These are phyloP conservation scores for Clarireedia sp. DNA, from an alignment of 2,329 filamentous ascomycete genomes.

Conservation along the genomic window DNA sequence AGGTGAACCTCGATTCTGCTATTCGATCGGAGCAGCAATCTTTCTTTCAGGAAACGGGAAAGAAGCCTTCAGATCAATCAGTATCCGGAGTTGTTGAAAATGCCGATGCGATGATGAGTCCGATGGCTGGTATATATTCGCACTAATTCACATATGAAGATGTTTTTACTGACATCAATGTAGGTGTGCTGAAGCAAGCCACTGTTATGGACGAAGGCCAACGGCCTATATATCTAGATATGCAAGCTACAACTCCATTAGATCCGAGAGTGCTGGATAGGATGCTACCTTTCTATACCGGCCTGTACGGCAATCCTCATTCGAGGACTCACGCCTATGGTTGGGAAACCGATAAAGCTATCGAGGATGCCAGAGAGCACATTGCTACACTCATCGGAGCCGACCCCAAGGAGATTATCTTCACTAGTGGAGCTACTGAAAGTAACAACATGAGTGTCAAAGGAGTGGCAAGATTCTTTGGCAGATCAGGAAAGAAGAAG, in stretches of 20 bases:
- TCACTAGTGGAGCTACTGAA: conserved; percentile 95
- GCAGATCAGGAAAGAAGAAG: conserved; percentile 88
- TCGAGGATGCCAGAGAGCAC: conserved; percentile 78
- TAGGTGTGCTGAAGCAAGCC: conserved; percentile 78
- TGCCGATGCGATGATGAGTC: conserved; percentile 62
- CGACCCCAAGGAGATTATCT: conserved; percentile 96
- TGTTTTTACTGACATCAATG: conserved; percentile 15
- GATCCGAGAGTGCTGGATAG: conserved; percentile 92
- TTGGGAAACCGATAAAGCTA: conserved; percentile 94
- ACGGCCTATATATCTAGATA: conserved; percentile 93
- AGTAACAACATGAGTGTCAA: conserved; percentile 99
- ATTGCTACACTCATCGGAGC: conserved; percentile 84
- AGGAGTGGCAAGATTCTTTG: conserved; percentile 93
- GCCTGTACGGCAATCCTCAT: conserved; percentile 93
- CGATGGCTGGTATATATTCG: conserved; percentile 53
- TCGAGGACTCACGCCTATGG: conserved; percentile 96
- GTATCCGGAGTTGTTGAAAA: conserved; percentile 22
- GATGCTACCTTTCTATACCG: conserved; percentile 92
- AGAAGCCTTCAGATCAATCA: conserved; percentile 21
- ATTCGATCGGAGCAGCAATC: conserved; percentile 82
- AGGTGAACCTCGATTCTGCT: conserved; percentile 73
- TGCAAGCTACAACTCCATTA: conserved; percentile 93
- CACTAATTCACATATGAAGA: conserved; percentile 10
- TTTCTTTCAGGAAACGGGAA: conserved; percentile 50
- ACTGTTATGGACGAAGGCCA: conserved; percentile 89